These are phyloP conservation scores for Salix dunnii DNA, from an alignment of 345 rosid species.

Conservation along the genomic window DNA sequence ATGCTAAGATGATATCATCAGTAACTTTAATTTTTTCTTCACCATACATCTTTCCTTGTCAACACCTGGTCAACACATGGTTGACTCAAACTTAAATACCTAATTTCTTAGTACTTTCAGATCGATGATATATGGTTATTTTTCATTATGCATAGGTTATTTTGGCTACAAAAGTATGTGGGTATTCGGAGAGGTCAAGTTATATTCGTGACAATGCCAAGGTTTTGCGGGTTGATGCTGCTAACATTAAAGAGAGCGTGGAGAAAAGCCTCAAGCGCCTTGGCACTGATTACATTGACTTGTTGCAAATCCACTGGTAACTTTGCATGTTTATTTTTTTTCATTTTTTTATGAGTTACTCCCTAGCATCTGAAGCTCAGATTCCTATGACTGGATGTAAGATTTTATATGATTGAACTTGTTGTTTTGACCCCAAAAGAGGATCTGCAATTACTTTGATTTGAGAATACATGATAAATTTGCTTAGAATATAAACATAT, in stretches of 20 bases:
- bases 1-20: background rate
- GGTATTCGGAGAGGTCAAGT: slow-evolving; percentile 61
- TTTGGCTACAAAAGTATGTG: slow-evolving; percentile 87
- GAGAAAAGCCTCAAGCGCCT: slow-evolving; percentile 93
- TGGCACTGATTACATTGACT: slow-evolving; percentile 83
- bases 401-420: background rate
- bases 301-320: slow-evolving; percentile 95
- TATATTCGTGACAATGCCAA: slow-evolving; percentile 60
- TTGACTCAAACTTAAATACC: slow-evolving; percentile 4
- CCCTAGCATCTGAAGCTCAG: background rate
- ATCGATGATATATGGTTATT: background rate
- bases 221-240: slow-evolving; percentile 70
- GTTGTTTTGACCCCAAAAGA: background rate
- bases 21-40: background rate
- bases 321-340: background rate
- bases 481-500: background rate
- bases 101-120: slow-evolving; percentile 1
- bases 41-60: background rate
- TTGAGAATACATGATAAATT: background rate
- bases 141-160: slow-evolving; percentile 50
- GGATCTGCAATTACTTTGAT: background rate
- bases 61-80: background rate
- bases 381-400: background rate
- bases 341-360: background rate
- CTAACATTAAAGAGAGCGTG: slow-evolving; percentile 87